A percentile compares a stretch with the other conserved stretches of the same genome.
phyloP scores from a whole-genome alignment of 83 land plant genomes.

The Isoetes engelmannii region DNA sequence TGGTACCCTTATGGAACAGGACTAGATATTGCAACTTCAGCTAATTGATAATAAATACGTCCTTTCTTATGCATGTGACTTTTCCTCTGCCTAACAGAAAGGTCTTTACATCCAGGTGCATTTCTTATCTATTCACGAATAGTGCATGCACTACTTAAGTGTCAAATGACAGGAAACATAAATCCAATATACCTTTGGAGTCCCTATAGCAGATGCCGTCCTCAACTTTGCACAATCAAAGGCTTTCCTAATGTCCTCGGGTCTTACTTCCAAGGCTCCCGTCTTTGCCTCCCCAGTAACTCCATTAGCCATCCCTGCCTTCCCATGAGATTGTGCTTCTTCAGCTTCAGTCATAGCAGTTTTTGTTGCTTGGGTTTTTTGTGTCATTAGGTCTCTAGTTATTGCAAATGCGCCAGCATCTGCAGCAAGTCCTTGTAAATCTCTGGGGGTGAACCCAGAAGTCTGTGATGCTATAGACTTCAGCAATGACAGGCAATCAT shows the following conservation, averaged over 20 bases:
- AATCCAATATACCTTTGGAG: constrained; percentile 55
- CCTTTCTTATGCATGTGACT: background rate
- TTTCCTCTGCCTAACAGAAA: no score
- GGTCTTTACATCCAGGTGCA: no score
- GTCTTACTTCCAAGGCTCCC: constrained; percentile 15
- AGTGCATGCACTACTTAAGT: no score
- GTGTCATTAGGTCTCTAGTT: constrained; percentile 7
- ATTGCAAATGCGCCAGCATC: constrained; percentile 65
- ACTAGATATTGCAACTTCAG: no score
- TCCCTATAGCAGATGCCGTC: constrained; percentile 77
- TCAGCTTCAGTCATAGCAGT: background rate
- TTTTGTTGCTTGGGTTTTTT: no score
- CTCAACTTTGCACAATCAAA: constrained; percentile 71
- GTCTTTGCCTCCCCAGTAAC: background rate
- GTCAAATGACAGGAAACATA: no score
- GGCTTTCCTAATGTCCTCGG: constrained; percentile 48
- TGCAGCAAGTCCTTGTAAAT: constrained; percentile 65
- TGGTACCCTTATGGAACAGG: no score
- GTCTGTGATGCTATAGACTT: constrained; percentile 70
- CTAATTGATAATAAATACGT: no score
- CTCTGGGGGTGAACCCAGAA: constrained; percentile 76
- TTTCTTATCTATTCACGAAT: no score
- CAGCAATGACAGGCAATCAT: constrained; percentile 29
- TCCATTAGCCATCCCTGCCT: background rate
- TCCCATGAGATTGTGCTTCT: background rate